Conservation (phyloP, 2,329 filamentous ascomycete genomes). For the Davidsoniella neocaledoniae region DNA sequence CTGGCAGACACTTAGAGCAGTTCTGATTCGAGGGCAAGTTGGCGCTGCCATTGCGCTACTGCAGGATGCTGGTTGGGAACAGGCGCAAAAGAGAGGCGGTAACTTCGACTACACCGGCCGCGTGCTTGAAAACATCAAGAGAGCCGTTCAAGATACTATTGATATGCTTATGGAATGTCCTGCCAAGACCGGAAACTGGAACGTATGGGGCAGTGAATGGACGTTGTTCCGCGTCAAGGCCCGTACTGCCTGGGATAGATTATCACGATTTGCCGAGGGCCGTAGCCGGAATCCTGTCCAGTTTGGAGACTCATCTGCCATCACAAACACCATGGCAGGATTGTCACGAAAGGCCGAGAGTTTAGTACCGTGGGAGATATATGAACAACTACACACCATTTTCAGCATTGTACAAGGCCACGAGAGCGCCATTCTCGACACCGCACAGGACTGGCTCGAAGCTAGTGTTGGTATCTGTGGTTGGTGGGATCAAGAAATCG, state of each 20-base stretch:
- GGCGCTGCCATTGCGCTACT: conserved; percentile 49
- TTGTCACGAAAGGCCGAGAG: conserved; percentile 65
- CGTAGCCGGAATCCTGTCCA: conserved; percentile 15
- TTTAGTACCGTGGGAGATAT: conserved; percentile 76
- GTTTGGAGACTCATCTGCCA: conserved; percentile 18
- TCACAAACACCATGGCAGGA: conserved; percentile 38
- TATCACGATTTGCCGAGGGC: conserved; percentile 68
- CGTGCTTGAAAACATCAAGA: conserved; percentile 63
- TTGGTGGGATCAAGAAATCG: conserved; percentile 93
- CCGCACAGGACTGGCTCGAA: conserved; percentile 83
- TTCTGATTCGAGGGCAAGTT: conserved; percentile 61
- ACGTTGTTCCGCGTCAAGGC: conserved; percentile 64
- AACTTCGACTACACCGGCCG: conserved; percentile 54
- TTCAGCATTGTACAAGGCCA: conserved; percentile 71
- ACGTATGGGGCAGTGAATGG: conserved; percentile 70
- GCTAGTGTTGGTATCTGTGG: conserved; percentile 66
- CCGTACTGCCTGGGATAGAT: conserved; percentile 47
- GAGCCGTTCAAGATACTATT: conserved; percentile 51
- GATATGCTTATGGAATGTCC: conserved; percentile 60
- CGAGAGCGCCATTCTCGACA: conserved; percentile 55
- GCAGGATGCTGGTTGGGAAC: conserved; percentile 58
- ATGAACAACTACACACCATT: conserved; percentile 64
- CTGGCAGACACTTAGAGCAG: conserved; percentile 69
- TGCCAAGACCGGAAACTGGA: conserved; percentile 55
- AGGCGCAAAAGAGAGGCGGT: conserved; percentile 51